Percentiles rank a stretch among this genome's conserved stretches.
Evolutionary conservation across 805 yeast genomes (phyloP).

Genomic region (Wickerhamiella cacticola): DNA sequence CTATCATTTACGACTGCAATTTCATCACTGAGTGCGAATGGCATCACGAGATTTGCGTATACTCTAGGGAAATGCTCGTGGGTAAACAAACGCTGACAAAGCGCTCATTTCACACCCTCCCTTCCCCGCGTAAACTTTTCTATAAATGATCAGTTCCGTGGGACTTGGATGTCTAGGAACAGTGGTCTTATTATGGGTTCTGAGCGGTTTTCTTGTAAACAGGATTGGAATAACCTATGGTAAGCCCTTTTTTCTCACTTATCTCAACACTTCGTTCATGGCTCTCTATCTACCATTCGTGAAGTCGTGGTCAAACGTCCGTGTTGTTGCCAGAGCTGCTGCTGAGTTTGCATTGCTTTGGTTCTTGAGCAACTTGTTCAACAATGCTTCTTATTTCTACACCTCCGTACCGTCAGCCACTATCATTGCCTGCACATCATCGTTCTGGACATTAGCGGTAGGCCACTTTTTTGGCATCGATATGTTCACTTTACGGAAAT

Average conservation of each 20-base stretch:
- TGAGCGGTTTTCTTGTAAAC: conserved; percentile 76
- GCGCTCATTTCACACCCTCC: too few relatives aligned
- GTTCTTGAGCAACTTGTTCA: conserved; percentile 81
- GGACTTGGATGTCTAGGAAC: conserved; percentile 63
- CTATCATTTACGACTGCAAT: not conserved
- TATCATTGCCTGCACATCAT: conserved; percentile 79
- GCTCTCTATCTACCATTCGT: conserved; percentile 49
- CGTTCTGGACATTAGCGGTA: conserved; percentile 78
- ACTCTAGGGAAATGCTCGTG: too few relatives aligned
- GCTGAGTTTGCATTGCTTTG: conserved; percentile 76
- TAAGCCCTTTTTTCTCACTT: conserved; percentile 88
- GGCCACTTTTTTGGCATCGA: conserved; percentile 69
- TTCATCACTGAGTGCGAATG: not conserved
- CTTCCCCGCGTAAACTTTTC: too few relatives aligned
- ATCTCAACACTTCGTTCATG: conserved; percentile 79
- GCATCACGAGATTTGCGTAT: not conserved
- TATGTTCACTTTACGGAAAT: conserved; percentile 47
- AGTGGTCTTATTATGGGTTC: conserved; percentile 83
- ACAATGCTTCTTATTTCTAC: conserved; percentile 75
- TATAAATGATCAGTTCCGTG: conserved; percentile 29
- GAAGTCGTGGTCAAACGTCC: conserved; percentile 17
- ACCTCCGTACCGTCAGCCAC: conserved; percentile 94
- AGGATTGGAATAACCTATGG: conserved; percentile 50
- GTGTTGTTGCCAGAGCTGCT: conserved; percentile 63
- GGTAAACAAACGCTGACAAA: conserved; percentile 3